Evolutionary conservation across 345 rosid genomes (phyloP).

Genomic region (Bretschneidera sinensis): DNA sequence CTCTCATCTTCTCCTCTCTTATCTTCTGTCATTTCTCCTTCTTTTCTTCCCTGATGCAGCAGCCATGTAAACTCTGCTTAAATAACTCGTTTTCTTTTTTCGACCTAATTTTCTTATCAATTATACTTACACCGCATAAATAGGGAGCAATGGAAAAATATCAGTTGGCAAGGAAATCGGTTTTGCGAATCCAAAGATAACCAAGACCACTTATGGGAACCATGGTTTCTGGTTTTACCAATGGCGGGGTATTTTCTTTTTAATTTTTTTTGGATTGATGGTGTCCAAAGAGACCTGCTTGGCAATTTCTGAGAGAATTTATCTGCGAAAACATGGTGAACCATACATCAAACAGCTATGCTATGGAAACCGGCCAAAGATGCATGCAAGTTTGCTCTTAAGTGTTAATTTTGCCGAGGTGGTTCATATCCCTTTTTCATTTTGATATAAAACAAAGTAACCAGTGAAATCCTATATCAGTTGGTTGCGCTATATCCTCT

Average conservation of each 20-base stretch:
- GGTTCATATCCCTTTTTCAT: background rate
- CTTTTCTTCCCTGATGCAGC: no score
- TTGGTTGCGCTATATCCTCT: no score
- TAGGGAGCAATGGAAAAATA: constrained; percentile 1
- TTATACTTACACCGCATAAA: no score
- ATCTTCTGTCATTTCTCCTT: no score
- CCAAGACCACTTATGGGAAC: constrained; percentile 19
- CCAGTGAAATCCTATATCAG: no score
- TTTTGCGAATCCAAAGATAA: background rate
- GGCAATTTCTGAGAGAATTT: background rate
- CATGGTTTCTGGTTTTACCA: constrained; percentile 19
- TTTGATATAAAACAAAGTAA: no score
- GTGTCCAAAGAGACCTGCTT: background rate
- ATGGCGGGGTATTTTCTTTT: no score
- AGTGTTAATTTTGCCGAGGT: background rate
- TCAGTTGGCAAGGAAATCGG: constrained; percentile 14
- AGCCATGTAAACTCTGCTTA: constrained; percentile 22
- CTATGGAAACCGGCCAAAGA: no score
- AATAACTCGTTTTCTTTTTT: constrained; percentile 9
- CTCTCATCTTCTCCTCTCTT: no score
- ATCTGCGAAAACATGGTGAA: background rate
- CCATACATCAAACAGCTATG: background rate
- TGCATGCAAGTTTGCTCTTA: no score
- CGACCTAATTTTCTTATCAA: background rate
- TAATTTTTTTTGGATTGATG: no score